phyloP scores from a whole-genome alignment of 768 basidiomycete species.

The Lactifluus volemus region DNA sequence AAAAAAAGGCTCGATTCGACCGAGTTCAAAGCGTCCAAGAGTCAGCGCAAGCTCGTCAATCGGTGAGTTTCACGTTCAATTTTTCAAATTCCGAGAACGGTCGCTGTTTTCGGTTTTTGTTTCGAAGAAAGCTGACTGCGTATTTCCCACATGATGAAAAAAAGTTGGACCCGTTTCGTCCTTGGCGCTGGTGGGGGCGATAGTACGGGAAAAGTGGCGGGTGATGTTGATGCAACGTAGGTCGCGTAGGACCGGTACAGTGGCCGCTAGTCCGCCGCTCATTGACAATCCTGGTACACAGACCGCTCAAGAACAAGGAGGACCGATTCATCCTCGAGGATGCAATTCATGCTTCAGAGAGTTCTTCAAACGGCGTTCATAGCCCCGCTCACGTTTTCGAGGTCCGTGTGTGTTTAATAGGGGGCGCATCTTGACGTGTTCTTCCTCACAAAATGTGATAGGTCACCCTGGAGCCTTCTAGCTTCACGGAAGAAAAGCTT shows the following conservation, averaged over 20 bases:
- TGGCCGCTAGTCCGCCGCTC: background rate
- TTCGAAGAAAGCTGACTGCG: background rate
- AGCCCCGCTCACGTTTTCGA: conserved; percentile 47
- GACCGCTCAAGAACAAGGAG: background rate
- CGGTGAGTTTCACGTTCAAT: conserved; percentile 33
- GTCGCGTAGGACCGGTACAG: conserved; percentile 1
- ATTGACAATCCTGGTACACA: background rate
- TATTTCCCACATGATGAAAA: background rate
- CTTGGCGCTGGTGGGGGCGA: conserved; percentile 34
- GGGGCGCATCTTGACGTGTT: background rate
- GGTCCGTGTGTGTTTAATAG: conserved; percentile 28
- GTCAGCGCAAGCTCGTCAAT: conserved; percentile 67
- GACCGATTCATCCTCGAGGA: conserved; percentile 34
- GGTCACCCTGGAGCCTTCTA: conserved; percentile 70
- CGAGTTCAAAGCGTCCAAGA: conserved; percentile 59
- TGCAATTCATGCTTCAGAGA: conserved; percentile 52
- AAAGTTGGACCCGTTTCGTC: conserved; percentile 69
- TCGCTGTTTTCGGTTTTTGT: background rate
- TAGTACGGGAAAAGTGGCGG: conserved; percentile 23
- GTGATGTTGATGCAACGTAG: conserved; percentile 22
- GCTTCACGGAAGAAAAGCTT: conserved; percentile 75
- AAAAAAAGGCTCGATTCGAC: conserved; percentile 51
- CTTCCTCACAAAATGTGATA: conserved; percentile 24
- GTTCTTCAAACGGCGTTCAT: conserved; percentile 24
- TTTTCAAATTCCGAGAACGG: background rate